Base-by-base conservation (phyloP, 2,329 filamentous ascomycete genomes). In the Apiospora malaysiana region DNA sequence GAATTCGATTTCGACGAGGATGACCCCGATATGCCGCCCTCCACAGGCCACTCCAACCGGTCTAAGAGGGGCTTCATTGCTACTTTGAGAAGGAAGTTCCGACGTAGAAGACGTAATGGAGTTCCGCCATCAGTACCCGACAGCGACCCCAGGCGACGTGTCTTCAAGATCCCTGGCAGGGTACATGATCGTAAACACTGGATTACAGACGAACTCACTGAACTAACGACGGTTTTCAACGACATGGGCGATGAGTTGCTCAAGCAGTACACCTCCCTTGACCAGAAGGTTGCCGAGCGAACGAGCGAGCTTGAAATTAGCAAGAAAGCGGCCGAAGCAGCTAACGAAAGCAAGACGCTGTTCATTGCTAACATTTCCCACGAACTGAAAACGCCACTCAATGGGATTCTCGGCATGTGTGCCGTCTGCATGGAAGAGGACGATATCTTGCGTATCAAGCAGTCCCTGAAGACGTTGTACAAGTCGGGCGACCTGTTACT, bases 351-450 rank as follows among this genome's bases (percentile, higher is more conserved):
- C 85, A 99, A 99, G 83, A 98, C 96, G 0, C 86, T 98, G 10
- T 98, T 98, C 83, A 97, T 99, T 73, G 96, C 96, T 23, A 98
- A 98, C 77, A 97, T 98, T 68, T 92, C 90, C 0, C 90, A 91
- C 76, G 89, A 98, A 80, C 86, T 99, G 46, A 97, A 97, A 79
- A 99, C 96, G 1, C 96, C 96, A 0, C 86, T 98, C 71, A 98
- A 98, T 78, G 96, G 95, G 16, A 98, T 98, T 67, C 86, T 99
- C 77, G 96, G 96, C 71, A 96, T 98, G 92, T 95, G 92, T 75
- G 93, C 94, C 0, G 92, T 97, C 0, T 96, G 94, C 81, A 96
- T 97, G 94, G 93, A 94, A 74, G 94, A 97, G 79, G 91, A 95
- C 67, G 94, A 97, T 76, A 83, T 94, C 18, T 81, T 86, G 43